Evolutionary conservation across 2,329 filamentous ascomycete genomes (phyloP), one percentile per base, ranked within the genome.

Genomic region (Fusarium penzigii): DNA sequence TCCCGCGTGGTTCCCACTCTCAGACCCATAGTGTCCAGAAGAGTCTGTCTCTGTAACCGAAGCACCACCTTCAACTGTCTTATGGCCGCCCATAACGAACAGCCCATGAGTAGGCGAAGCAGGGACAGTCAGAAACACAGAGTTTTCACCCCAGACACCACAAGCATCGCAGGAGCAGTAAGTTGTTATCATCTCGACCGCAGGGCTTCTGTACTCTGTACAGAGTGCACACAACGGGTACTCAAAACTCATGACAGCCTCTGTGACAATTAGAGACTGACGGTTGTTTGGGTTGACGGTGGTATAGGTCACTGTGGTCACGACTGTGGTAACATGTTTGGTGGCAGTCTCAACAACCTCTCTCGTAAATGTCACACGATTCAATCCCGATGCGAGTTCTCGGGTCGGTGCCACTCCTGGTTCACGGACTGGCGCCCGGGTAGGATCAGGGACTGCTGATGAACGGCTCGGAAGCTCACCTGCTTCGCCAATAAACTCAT

Each of bases 301-400:
- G 13, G 49, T 59, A 34, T 59, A 59, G 9, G 49, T 34, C 29
- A 59, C 34, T 7, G 54, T 57, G 3, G 51, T 53, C 1, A 46
- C 42, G 2, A 47, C 42, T 12, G 52, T 48, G 12, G n/a, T 29
- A 1, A 29, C n/a, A n/a, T n/a, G n/a, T n/a, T n/a, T n/a, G n/a
- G n/a, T n/a, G n/a, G n/a, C n/a, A n/a, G n/a, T n/a, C n/a, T n/a
- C n/a, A n/a, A n/a, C n/a, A n/a, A n/a, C n/a, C n/a, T n/a, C n/a
- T n/a, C n/a, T n/a, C 16, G 34, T 14, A 25, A 17, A 39, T 14
- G 8, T n/a, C n/a, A n/a, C n/a, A n/a, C n/a, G n/a, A n/a, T n/a
- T n/a, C n/a, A n/a, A n/a, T n/a, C n/a, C n/a, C n/a, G n/a, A n/a
- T n/a, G n/a, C n/a, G n/a, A n/a, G n/a, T n/a, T n/a, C n/a, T n/a